A percentile compares a stretch with the other conserved stretches of the same genome.
phyloP scores from a whole-genome alignment of 352 stramenopile genomes.

The Phytophthora megakarya region DNA sequence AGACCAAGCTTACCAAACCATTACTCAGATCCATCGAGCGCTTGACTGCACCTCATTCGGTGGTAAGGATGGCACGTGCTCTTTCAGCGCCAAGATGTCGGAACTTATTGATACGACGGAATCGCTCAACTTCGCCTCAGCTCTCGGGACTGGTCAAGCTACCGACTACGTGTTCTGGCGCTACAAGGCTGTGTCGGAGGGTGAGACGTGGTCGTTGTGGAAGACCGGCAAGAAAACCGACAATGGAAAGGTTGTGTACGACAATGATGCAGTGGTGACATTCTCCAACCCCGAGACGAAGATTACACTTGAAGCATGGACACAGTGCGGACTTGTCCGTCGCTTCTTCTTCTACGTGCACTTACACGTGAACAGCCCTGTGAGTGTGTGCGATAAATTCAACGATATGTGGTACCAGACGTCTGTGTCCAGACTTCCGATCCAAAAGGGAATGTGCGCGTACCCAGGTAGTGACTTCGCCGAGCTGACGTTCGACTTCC shows the following conservation, averaged over 20 bases:
- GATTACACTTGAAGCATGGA: slow-evolving; percentile 64
- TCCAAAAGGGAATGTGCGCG: slow-evolving; percentile 45
- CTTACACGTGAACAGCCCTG: slow-evolving; percentile 52
- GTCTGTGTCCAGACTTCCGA: slow-evolving; percentile 37
- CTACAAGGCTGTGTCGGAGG: slow-evolving; percentile 49
- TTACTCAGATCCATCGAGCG: slow-evolving; percentile 66
- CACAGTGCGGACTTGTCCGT: slow-evolving; percentile 54
- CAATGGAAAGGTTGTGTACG: slow-evolving; percentile 21
- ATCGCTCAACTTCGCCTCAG: slow-evolving; percentile 25
- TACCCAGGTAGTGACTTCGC: slow-evolving; percentile 67
- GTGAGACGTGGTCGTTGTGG: slow-evolving; percentile 51
- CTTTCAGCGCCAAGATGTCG: slow-evolving; percentile 38
- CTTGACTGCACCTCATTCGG: slow-evolving; percentile 55
- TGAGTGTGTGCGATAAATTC: slow-evolving; percentile 60
- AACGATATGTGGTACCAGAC: slow-evolving; percentile 76
- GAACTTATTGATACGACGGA: slow-evolving; percentile 46
- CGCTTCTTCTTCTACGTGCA: slow-evolving; percentile 55
- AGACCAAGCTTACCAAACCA: slow-evolving; percentile 46
- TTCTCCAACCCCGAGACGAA: slow-evolving; percentile 52
- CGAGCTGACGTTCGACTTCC: slow-evolving; percentile 68
- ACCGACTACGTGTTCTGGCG: slow-evolving; percentile 69
- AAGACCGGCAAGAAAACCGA: slow-evolving; percentile 23
- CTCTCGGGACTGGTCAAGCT: slow-evolving; percentile 2
- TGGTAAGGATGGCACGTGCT: slow-evolving; percentile 34
- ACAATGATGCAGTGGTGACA: slow-evolving; percentile 32